Evolutionary conservation across 2,329 filamentous ascomycete species (phyloP), one percentile per base, ranked within the genome.

Genomic region (Sporothrix luriei): DNA sequence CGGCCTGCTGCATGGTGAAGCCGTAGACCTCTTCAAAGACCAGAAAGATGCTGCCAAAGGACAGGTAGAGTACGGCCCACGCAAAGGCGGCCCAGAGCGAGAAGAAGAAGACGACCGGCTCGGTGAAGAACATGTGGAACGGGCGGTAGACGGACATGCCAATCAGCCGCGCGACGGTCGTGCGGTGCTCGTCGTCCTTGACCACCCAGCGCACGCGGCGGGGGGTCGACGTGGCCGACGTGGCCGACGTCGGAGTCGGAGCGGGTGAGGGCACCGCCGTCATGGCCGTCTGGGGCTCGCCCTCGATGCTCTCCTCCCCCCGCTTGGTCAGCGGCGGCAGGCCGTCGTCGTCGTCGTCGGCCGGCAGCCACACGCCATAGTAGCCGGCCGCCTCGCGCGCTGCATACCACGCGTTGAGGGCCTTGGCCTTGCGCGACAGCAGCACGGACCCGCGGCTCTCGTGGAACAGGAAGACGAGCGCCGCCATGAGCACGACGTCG

Each of bases 1-100:
- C 91, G 0, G 86, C 84, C 77, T 92, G 83, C 72, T 90, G 83
- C 48, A 89, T 80, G 71, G 83, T 85, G 81, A 96, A 94, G 73
- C 82, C 80, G 76, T 94, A 88, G 57, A 87, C 88, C 5, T 82
- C 84, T 26, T 82, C 76, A 78, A 95, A 96, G 29, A 97, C 88
- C 4, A 95, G 84, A 0, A 93, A 92, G 5, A 97, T 87, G 0
- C 92, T 90, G 16, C 88, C 87, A 74, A 97, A 94, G 14, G 91
- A 92, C 21, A 97, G 82, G 78, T 97, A 97, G 0, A 97, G 85
- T 0, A 97, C 86, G 0, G 91, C 93, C 94, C 94, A 97, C 24
- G 90, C 90, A 78, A 97, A 97, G 0, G 92, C 85, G 0, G 93
- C 90, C 94, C 94, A 97, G 0, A 97, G 83, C 0, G 90, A 93